Base-by-base conservation (phyloP, 2,329 filamentous ascomycete species). In the Rhytidhysteron rufulum region DNA sequence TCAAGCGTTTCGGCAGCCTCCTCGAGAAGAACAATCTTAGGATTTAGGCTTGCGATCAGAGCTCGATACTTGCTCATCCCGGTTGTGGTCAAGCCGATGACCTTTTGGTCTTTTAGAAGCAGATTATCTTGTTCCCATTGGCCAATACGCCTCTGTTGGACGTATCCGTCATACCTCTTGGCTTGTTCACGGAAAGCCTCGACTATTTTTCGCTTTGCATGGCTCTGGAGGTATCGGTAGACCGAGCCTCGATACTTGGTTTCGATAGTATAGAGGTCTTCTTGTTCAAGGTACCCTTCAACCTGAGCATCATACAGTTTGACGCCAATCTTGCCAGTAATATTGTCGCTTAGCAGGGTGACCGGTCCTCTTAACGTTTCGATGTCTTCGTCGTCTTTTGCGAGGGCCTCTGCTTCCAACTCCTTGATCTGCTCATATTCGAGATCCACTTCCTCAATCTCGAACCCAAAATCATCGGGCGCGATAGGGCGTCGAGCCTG, bases 11-110 rank as follows among this genome's bases (percentile, higher is more conserved):
- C 86, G 0, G 86, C 88, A 0, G 86, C 85, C 66, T 93, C 85
- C 68, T 93, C 85, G 35, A 94, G 82, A 27, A 94, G 66, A 11
- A 91, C 72, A 3, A 87, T 72, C 18, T 72, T 78, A 1, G 88
- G 86, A 20, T 77, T 71, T 4, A 91, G 58, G 2, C 78, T 78
- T 1, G 81, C 72, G 17, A 94, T 70, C 2, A 91, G 70, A 1
- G 76, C 78, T 3, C 87, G 80, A 45, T 93, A 91, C 51, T 94
- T 94, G 62, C 82, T 83, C 7, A 94, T 59, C 1, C 88, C 87
- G 0, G 88, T 94, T 0, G 85, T 89, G 0, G 88, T 95, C 71
- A 83, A 75, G 7, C 81, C 81, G 37, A 85, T 73, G 19, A 85
- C 58, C 40, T 78, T 77, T 24, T 77, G 69, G 38, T 79, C 77